A percentile compares a stretch with the other conserved stretches of the same genome.
Evolutionary conservation across 2,329 filamentous ascomycete genomes (phyloP).

Genomic region (Penicillium aurantiogriseum): DNA sequence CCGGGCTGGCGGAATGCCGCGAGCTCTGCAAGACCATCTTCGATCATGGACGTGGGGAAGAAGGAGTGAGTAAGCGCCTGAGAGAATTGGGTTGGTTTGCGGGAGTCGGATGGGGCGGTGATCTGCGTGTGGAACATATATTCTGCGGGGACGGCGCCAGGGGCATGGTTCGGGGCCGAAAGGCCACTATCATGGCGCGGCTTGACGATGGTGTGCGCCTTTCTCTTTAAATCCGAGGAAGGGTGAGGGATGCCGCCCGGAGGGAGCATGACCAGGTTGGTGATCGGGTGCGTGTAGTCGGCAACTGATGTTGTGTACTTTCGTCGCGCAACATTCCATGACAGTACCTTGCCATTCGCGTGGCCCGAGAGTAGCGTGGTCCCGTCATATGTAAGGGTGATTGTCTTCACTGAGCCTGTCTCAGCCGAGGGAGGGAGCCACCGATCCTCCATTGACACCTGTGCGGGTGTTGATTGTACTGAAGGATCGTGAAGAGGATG

Average conservation of each 20-base stretch:
- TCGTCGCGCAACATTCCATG: conserved; percentile 75
- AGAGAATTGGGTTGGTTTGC: conserved; percentile 31
- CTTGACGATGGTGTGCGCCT: conserved; percentile 67
- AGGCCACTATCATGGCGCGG: conserved; percentile 55
- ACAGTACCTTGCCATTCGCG: conserved; percentile 70
- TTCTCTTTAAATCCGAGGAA: conserved; percentile 45
- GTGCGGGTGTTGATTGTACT: conserved; percentile 42
- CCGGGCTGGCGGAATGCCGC: conserved; percentile 29
- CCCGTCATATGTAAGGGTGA: conserved; percentile 78
- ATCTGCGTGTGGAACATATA: conserved; percentile 46
- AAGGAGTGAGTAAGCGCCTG: conserved; percentile 40
- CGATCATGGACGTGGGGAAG: conserved; percentile 40
- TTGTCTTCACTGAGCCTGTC: conserved; percentile 63
- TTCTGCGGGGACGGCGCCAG: conserved; percentile 42
- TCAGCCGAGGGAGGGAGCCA: conserved; percentile 59
- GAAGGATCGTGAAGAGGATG: conserved; percentile 37
- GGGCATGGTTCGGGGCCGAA: conserved; percentile 33
- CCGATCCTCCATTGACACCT: conserved; percentile 41
- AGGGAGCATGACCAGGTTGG: conserved; percentile 72
- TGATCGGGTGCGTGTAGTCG: conserved; percentile 76
- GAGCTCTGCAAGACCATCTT: conserved; percentile 44
- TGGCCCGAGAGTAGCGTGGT: conserved; percentile 79
- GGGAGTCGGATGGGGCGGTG: conserved; percentile 19
- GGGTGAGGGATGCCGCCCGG: conserved; percentile 52
- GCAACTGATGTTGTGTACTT: conserved; percentile 66